phyloP scores from a whole-genome alignment of 345 rosid species.

The Eucalyptus polyanthemos region DNA sequence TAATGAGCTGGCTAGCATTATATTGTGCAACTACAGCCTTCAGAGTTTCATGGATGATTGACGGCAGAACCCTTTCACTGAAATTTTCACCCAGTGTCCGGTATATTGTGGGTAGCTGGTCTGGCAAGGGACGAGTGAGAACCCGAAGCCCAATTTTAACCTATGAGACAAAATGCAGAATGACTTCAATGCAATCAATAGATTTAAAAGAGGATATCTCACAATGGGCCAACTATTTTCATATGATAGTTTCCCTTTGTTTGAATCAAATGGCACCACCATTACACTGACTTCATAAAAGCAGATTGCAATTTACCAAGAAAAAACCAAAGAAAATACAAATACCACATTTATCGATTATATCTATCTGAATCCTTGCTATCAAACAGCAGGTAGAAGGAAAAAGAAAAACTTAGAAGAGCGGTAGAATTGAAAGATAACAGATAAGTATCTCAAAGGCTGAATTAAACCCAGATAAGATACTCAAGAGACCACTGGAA shows the following conservation, averaged over 20 bases:
- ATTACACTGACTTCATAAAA: not conserved
- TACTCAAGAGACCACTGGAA: not conserved
- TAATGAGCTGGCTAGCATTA: slow-evolving; percentile 93
- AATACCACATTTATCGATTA: not conserved
- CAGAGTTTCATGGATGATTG: slow-evolving; percentile 85
- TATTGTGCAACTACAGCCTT: slow-evolving; percentile 95
- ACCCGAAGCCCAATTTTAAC: slow-evolving; percentile 94
- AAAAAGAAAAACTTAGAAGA: not conserved
- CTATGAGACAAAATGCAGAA: slow-evolving; percentile 15
- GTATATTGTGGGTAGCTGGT: slow-evolving; percentile 63
- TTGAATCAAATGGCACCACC: not conserved
- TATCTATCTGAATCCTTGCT: not conserved
- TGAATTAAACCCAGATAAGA: not conserved
- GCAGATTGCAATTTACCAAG: not conserved
- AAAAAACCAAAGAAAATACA: not conserved
- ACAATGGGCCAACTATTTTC: not conserved
- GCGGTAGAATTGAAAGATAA: not conserved
- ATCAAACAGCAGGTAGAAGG: not conserved
- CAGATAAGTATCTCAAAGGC: not conserved
- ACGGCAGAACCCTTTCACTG: slow-evolving; percentile 80
- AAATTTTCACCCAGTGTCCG: slow-evolving; percentile 78
- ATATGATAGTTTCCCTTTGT: not conserved
- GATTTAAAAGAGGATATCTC: not conserved
- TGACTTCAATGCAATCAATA: not conserved
- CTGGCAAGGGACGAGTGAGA: slow-evolving; percentile 77